A percentile compares a stretch with the other conserved stretches of the same genome.
Evolutionary conservation across 371 early-diverging fungal species (phyloP).

Genomic region (Mortierella sp.): DNA sequence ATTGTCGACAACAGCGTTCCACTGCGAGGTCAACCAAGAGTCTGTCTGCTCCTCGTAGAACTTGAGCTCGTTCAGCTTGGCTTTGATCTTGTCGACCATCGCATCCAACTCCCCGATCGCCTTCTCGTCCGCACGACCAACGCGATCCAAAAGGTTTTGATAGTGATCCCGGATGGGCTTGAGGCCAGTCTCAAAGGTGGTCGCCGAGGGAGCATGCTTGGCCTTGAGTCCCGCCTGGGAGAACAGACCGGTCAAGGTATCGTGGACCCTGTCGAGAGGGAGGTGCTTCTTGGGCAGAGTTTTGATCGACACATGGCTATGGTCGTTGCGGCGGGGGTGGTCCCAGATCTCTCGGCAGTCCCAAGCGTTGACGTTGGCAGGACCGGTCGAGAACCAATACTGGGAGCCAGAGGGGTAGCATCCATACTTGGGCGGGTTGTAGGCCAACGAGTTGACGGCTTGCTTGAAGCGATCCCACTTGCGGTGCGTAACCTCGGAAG

Average conservation of each 20-base stretch:
- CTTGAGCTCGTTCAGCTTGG: conserved; percentile 50
- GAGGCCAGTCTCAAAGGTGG: conserved; percentile 40
- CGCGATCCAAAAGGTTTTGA: conserved; percentile 20
- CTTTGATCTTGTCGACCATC: conserved; percentile 43
- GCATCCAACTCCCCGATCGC: conserved; percentile 42
- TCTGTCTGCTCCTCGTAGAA: conserved; percentile 55
- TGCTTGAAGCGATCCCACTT: conserved; percentile 55
- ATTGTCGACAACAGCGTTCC: conserved; percentile 47
- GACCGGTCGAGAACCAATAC: conserved; percentile 52
- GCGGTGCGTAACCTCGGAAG: conserved; percentile 31
- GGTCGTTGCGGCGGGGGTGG: conserved; percentile 38
- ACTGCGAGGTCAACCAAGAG: conserved; percentile 49
- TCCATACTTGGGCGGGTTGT: conserved; percentile 54
- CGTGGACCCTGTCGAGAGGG: conserved; percentile 39
- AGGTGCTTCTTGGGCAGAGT: conserved; percentile 47
- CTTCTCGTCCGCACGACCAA: conserved; percentile 34
- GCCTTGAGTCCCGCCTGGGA: conserved; percentile 38
- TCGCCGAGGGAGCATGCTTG: conserved; percentile 35
- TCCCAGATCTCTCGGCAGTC: conserved; percentile 57
- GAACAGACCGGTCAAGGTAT: conserved; percentile 23
- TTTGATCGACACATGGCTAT: conserved; percentile 32
- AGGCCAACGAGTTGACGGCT: conserved; percentile 46
- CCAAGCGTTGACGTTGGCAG: conserved; percentile 22
- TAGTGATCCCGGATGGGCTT: conserved; percentile 43
- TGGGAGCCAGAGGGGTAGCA: conserved; percentile 43